These are phyloP conservation scores for Gastroboletus turbinatus DNA, from an alignment of 1,284 basidiomycete species.

Conservation along the genomic window DNA sequence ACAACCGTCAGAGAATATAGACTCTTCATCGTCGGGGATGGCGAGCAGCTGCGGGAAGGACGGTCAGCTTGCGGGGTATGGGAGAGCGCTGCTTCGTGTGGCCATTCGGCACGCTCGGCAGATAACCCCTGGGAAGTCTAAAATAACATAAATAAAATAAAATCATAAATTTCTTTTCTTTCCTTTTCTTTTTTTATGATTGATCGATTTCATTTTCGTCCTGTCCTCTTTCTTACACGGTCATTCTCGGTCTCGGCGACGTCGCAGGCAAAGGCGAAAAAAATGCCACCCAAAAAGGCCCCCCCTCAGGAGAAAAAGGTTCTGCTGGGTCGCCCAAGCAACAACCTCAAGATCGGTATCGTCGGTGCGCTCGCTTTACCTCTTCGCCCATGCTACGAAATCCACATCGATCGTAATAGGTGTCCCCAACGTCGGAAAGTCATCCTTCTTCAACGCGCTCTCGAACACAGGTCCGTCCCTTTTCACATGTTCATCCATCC, in stretches of 20 bases:
- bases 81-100: not conserved
- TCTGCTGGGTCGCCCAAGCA: conserved; percentile 85
- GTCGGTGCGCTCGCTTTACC: conserved; percentile 67
- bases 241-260: conserved; percentile 22
- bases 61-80: not conserved
- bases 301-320: conserved; percentile 77
- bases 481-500: not conserved
- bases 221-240: conserved; percentile 15
- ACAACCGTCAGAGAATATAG: conserved; percentile 23
- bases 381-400: conserved; percentile 11
- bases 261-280: conserved; percentile 46
- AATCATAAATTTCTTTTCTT: not conserved
- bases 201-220: conserved; percentile 38
- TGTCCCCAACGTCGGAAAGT: conserved; percentile 93
- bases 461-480: conserved; percentile 76
- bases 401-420: conserved; percentile 44
- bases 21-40: conserved; percentile 21
- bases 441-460: conserved; percentile 93
- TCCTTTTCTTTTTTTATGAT: conserved; percentile 29
- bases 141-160: not conserved
- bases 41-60: conserved; percentile 4
- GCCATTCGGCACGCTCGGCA: conserved; percentile 24
- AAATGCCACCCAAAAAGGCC: conserved; percentile 87
- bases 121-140: conserved; percentile 16
- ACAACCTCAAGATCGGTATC: conserved; percentile 96